phyloP scores from a whole-genome alignment of 257 asterid species.

The Pogostemon cablin region DNA sequence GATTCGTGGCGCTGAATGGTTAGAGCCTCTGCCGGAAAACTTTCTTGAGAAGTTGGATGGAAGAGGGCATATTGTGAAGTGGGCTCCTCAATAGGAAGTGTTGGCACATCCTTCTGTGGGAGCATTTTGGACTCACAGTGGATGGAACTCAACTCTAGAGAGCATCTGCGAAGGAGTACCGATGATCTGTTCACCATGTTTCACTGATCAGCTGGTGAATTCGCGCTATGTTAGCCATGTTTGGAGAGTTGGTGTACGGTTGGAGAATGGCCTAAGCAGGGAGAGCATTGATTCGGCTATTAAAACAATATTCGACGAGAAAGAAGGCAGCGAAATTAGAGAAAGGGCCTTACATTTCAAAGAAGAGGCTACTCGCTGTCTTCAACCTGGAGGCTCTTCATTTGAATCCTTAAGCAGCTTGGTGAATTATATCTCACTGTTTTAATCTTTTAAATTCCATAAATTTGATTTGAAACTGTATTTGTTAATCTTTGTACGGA shows the following conservation, averaged over 20 bases:
- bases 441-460: slow-evolving; percentile 12
- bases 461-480: not conserved
- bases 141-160: slow-evolving; percentile 53
- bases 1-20: slow-evolving; percentile 37
- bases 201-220: slow-evolving; percentile 48
- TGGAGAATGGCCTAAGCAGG: slow-evolving; percentile 44
- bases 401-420: slow-evolving; percentile 36
- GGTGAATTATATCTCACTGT: slow-evolving; percentile 36
- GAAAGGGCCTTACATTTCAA: slow-evolving; percentile 34
- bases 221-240: slow-evolving; percentile 51
- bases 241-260: slow-evolving; percentile 45
- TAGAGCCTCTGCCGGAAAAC: slow-evolving; percentile 36
- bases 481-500: not conserved
- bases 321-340: slow-evolving; percentile 46
- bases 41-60: slow-evolving; percentile 31
- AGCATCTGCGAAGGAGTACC: slow-evolving; percentile 51
- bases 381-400: slow-evolving; percentile 45
- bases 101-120: slow-evolving; percentile 47
- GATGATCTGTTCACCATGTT: slow-evolving; percentile 51
- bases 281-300: slow-evolving; percentile 38
- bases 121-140: slow-evolving; percentile 47
- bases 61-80: slow-evolving; percentile 45
- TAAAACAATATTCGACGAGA: slow-evolving; percentile 34
- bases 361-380: slow-evolving; percentile 38
- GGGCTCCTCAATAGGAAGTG: slow-evolving; percentile 51